phyloP scores from a whole-genome alignment of 2,329 filamentous ascomycete species.

The Xylariales sp. region DNA sequence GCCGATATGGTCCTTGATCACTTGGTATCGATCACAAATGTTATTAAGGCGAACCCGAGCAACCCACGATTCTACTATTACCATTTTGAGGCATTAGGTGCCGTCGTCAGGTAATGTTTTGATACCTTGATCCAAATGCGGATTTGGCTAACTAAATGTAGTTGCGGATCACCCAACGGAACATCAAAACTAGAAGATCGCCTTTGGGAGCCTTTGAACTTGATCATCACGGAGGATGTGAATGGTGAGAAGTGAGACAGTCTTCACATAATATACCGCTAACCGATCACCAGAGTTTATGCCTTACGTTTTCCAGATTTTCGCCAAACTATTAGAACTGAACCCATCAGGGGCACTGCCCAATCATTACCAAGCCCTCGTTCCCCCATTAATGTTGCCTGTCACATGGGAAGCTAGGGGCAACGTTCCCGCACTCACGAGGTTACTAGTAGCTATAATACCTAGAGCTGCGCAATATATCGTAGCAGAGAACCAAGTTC shows the following conservation, averaged over 20 bases:
- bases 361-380: slow-evolving; percentile 81
- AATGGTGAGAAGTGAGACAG: slow-evolving; percentile 65
- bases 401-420: slow-evolving; percentile 90
- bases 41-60: slow-evolving; percentile 94
- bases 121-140: neutral
- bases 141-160: slow-evolving; percentile 34
- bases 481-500: slow-evolving; percentile 81
- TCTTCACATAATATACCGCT: slow-evolving; percentile 41
- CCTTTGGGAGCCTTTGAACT: slow-evolving; percentile 85
- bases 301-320: slow-evolving; percentile 95
- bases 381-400: slow-evolving; percentile 83
- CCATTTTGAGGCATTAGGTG: slow-evolving; percentile 94
- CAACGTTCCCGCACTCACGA: slow-evolving; percentile 90
- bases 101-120: slow-evolving; percentile 73
- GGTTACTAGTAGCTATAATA: slow-evolving; percentile 86
- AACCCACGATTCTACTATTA: slow-evolving; percentile 99
- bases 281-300: slow-evolving; percentile 77
- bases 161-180: slow-evolving; percentile 74
- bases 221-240: slow-evolving; percentile 83
- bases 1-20: slow-evolving; percentile 84
- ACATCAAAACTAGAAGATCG: slow-evolving; percentile 80
- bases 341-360: slow-evolving; percentile 84
- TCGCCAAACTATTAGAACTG: slow-evolving; percentile 88
- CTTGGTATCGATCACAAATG: slow-evolving; percentile 87
- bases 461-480: slow-evolving; percentile 80